These are phyloP conservation scores for Monosporozyma servazzii DNA, from an alignment of 805 yeast species.

Conservation along the genomic window DNA sequence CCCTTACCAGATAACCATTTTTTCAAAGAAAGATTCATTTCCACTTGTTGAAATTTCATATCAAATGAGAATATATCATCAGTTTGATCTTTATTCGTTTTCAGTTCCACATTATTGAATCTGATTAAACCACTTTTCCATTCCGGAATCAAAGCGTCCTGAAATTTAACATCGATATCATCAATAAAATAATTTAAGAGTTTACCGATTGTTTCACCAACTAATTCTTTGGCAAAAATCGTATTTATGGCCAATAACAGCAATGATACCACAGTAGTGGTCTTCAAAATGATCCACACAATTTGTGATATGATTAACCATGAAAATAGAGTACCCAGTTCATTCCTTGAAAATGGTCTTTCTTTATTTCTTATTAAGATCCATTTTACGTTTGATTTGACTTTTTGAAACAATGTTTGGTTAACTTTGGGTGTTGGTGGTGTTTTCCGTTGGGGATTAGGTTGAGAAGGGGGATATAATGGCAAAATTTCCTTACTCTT, in stretches of 20 bases:
- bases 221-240: conserved; percentile 77
- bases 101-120: conserved; percentile 64
- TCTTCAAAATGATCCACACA: conserved; percentile 66
- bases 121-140: conserved; percentile 83
- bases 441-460: not conserved
- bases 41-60: conserved; percentile 68
- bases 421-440: not conserved
- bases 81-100: conserved; percentile 31
- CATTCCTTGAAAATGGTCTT: conserved; percentile 83
- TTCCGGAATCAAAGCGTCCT: conserved; percentile 83
- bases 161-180: conserved; percentile 71
- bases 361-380: conserved; percentile 54
- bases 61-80: conserved; percentile 54
- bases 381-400: conserved; percentile 63
- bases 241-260: conserved; percentile 68
- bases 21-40: conserved; percentile 65
- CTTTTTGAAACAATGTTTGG: conserved; percentile 25
- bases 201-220: conserved; percentile 74
- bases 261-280: conserved; percentile 84
- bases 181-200: conserved; percentile 54
- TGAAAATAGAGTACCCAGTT: conserved; percentile 75
- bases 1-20: conserved; percentile 89
- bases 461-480: not conserved
- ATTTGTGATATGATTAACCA: conserved; percentile 87
- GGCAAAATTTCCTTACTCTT: not conserved